phyloP scores from a whole-genome alignment of 495 filamentous ascomycete species.

The Bombardia bombarda region DNA sequence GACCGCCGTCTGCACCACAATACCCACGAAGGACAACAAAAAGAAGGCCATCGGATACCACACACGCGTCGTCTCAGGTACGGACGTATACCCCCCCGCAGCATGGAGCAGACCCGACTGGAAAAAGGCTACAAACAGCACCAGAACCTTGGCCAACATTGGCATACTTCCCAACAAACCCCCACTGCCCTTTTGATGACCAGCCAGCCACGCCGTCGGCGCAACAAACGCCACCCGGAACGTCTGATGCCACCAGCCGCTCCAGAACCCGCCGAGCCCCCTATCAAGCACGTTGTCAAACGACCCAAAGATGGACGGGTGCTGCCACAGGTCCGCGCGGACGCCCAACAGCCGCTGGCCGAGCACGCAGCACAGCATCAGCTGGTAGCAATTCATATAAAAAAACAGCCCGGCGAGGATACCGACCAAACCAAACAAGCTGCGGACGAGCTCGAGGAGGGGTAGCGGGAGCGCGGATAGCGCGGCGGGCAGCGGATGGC shows the following conservation, averaged over 20 bases:
- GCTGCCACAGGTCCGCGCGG: constrained; percentile 54
- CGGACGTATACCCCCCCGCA: constrained; percentile 45
- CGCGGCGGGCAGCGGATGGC: constrained; percentile 39
- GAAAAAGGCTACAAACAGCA: constrained; percentile 38
- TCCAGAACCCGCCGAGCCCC: constrained; percentile 72
- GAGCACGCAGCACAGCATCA: constrained; percentile 41
- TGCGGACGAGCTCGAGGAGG: constrained; percentile 40
- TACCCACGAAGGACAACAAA: constrained; percentile 45
- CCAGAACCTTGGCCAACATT: not conserved
- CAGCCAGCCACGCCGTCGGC: constrained; percentile 25
- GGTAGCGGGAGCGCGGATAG: constrained; percentile 32
- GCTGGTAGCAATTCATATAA: constrained; percentile 36
- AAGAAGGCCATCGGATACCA: constrained; percentile 44
- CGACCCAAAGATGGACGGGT: constrained; percentile 56
- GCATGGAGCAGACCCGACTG: constrained; percentile 55
- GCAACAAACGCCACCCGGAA: constrained; percentile 67
- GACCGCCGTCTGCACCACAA: constrained; percentile 38
- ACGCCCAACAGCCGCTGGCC: constrained; percentile 29
- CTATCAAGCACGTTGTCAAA: constrained; percentile 47
- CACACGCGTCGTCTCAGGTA: constrained; percentile 34
- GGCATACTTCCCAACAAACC: too few species aligned
- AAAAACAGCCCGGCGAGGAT: constrained; percentile 42
- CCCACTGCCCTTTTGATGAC: not conserved
- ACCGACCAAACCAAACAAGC: constrained; percentile 37
- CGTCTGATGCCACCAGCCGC: constrained; percentile 81